Percentiles rank a stretch among this genome's conserved stretches.
These are phyloP conservation scores for Phytophthora constricta DNA, from an alignment of 352 stramenopile genomes.

Conservation along the genomic window DNA sequence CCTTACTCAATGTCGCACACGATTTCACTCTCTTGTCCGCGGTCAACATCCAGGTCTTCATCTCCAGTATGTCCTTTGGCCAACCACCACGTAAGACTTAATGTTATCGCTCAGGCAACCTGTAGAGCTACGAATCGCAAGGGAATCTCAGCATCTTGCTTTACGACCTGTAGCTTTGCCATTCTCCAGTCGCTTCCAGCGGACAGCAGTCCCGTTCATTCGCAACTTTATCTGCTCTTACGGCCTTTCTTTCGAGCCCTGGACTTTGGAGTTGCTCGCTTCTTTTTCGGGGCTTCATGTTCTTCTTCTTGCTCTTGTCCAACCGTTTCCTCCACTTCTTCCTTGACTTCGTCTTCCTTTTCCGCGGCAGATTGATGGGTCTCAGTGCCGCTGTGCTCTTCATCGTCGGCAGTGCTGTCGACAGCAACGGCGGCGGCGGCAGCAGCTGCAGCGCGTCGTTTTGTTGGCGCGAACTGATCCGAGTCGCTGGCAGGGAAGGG, in stretches of 20 bases:
- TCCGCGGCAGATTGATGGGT: constrained; percentile 23
- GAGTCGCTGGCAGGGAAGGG: constrained; percentile 56
- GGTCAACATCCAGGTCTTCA: too few species aligned
- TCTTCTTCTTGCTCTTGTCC: constrained; percentile 33
- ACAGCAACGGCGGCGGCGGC: constrained; percentile 42
- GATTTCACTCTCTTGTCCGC: too few species aligned
- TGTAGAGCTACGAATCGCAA: too few species aligned
- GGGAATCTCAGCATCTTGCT: too few species aligned
- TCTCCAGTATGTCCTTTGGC: too few species aligned
- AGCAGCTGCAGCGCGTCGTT: constrained; percentile 50
- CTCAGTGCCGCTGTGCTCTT: constrained; percentile 40
- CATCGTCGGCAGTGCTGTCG: constrained; percentile 40
- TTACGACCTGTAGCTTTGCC: too few species aligned
- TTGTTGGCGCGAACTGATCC: constrained; percentile 70
- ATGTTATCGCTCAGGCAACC: too few species aligned
- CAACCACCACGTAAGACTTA: too few species aligned
- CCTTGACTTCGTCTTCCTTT: constrained; percentile 26
- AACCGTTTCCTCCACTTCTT: constrained; percentile 28
- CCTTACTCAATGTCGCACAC: too few species aligned
- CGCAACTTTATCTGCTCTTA: constrained; percentile 40
- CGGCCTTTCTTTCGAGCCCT: constrained; percentile 64
- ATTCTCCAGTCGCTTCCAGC: too few species aligned
- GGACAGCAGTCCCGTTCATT: too few species aligned
- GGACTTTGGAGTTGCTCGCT: constrained; percentile 38
- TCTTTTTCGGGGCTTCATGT: constrained; percentile 30